Evolutionary conservation across 1,284 basidiomycete genomes (phyloP), one percentile per base, ranked within the genome.

Genomic region (Leccinum solheimii): DNA sequence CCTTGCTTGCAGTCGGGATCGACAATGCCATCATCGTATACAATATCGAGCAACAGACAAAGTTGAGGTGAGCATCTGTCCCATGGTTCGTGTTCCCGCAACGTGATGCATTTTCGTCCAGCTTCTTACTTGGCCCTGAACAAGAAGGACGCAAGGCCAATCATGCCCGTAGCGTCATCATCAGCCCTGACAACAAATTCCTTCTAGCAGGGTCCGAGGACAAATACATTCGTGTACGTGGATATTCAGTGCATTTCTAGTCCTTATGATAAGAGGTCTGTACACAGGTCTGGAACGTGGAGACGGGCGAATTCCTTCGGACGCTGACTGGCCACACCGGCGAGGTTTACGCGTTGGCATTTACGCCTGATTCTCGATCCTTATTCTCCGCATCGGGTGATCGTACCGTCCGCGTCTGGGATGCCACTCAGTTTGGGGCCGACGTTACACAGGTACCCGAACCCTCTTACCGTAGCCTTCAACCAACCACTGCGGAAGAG

Each of bases 341-440:
- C 56, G 67, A 74, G 38, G 66, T 76, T 26, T 76, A 72, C 48
- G 77, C 73, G 0, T 51, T 78, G 38, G 62, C 66, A 2, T 77
- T 76, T 65, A 68, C 76, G 38, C 14, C 63, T 36, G 68, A 76
- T 67, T 76, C 72, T 26, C 64, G 61, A 59, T 66, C 56, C 13
- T 57, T 77, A 21, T 57, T 75, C 32, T 77, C 76, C 60, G 71
- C 75, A 55, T 77, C 75, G 48, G 75, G 72, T 38, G 73, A 74
- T 62, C 60, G 60, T 27, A 75, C 73, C 1, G 59, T 74, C 58
- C 70, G 72, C 23, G 58, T 73, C 43, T 74, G 73, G 73, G 67
- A 75, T 62, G 66, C 66, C 3, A 63, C 69, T 40, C 72, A 71
- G 30, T 62, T 75, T 63, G 61, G 63, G 21, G 60, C 63, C 23